A percentile compares a stretch with the other conserved stretches of the same genome.
phyloP scores from a whole-genome alignment of 2,329 filamentous ascomycete genomes.

The Fusarium cicatricum region DNA sequence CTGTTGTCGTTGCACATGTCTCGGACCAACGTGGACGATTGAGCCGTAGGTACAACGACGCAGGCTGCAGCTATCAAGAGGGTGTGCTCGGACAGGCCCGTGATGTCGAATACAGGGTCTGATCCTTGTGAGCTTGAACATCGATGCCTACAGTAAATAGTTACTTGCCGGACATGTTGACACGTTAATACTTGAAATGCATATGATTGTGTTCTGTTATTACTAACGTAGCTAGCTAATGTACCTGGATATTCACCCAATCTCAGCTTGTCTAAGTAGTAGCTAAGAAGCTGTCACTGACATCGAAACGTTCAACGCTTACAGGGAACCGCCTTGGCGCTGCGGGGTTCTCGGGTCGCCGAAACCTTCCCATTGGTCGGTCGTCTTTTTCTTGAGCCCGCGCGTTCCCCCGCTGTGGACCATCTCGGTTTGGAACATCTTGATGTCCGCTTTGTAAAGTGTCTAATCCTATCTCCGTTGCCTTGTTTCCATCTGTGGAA shows the following conservation, averaged over 20 bases:
- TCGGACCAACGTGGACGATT: neutral
- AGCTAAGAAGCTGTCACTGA: neutral
- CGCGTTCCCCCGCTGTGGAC: neutral
- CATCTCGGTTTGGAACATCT: neutral
- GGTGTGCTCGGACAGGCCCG: conserved; percentile 28
- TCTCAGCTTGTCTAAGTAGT: no score
- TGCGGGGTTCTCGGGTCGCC: neutral
- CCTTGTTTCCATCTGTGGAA: no score
- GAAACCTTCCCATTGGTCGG: neutral
- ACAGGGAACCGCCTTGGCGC: conserved; percentile 1
- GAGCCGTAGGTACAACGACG: conserved; percentile 5
- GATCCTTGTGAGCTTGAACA: neutral
- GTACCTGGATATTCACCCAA: no score
- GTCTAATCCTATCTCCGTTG: no score
- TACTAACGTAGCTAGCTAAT: no score
- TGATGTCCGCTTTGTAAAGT: no score
- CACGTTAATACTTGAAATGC: neutral
- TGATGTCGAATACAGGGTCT: conserved; percentile 10
- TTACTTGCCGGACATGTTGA: neutral
- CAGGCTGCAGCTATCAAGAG: conserved; percentile 1
- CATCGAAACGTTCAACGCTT: neutral
- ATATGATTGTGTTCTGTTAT: no score
- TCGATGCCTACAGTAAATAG: neutral
- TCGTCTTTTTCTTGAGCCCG: neutral
- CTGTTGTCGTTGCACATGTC: conserved; percentile 13